These are phyloP conservation scores for Abrus pulchellus DNA, from an alignment of 306 rosid genomes.

Conservation along the genomic window DNA sequence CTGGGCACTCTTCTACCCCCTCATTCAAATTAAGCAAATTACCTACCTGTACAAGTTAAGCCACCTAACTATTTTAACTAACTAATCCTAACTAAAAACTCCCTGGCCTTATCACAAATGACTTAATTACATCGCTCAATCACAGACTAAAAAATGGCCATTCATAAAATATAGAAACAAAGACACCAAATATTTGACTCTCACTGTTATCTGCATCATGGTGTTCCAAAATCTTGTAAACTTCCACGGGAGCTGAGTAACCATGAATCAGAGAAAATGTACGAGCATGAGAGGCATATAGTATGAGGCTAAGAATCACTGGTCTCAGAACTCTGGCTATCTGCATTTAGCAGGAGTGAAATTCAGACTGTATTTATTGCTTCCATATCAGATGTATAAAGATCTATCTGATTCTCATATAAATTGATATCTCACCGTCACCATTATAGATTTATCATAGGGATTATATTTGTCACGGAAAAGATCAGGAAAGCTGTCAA, in stretches of 20 bases:
- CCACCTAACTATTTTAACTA: neutral
- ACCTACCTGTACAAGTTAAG: neutral
- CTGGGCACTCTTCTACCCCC: neutral
- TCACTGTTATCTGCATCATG: conserved; percentile 79
- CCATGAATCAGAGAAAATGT: conserved; percentile 94
- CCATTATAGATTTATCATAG: conserved; percentile 48
- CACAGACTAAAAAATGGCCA: conserved; percentile 4
- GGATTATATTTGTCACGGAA: conserved; percentile 77
- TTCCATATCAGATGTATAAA: conserved; percentile 18
- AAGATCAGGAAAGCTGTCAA: conserved; percentile 94
- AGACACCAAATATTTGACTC: conserved; percentile 39
- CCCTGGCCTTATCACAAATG: neutral
- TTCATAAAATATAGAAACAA: conserved; percentile 7
- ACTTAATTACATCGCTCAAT: conserved; percentile 15
- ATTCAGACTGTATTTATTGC: conserved; percentile 31
- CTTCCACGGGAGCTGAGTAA: conserved; percentile 92
- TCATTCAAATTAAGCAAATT: neutral
- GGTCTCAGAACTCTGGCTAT: conserved; percentile 84
- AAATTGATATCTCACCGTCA: conserved; percentile 60
- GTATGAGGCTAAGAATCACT: conserved; percentile 76
- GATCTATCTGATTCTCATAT: conserved; percentile 29
- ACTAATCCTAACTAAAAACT: neutral
- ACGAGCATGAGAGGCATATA: conserved; percentile 91
- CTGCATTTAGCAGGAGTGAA: conserved; percentile 57
- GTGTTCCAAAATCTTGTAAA: conserved; percentile 89